Conservation (phyloP, 306 rosid species). For the Ammopiptanthus mongolicus region DNA sequence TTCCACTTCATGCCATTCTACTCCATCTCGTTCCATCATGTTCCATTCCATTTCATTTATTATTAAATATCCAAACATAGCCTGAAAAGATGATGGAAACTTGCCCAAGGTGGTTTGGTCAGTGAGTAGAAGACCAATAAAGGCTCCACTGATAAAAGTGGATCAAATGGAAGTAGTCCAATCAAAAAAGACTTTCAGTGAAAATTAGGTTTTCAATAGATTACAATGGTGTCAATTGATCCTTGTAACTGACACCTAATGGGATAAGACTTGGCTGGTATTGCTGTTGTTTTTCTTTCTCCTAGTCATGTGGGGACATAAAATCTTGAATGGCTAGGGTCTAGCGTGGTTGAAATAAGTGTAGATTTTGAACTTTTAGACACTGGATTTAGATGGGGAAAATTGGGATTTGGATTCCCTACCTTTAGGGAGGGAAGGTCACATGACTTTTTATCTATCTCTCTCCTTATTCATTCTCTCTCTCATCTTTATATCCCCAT, state of each 20-base stretch:
- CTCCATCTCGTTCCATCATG: too few relatives aligned
- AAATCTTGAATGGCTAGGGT: not conserved
- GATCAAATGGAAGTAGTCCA: not conserved
- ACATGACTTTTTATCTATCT: too few relatives aligned
- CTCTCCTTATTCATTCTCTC: too few relatives aligned
- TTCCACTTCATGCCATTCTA: too few relatives aligned
- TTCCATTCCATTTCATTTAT: too few relatives aligned
- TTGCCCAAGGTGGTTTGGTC: not conserved
- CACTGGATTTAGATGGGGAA: too few relatives aligned
- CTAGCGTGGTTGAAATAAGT: not conserved
- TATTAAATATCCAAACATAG: too few relatives aligned
- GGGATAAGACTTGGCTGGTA: not conserved
- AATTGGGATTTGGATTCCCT: too few relatives aligned
- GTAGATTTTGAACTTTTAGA: too few relatives aligned
- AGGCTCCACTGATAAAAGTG: not conserved
- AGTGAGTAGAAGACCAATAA: not conserved
- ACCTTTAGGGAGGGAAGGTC: too few relatives aligned
- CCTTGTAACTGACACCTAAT: not conserved
- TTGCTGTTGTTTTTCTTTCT: not conserved
- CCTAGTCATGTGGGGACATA: not conserved
- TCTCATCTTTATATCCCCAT: too few relatives aligned
- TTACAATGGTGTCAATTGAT: not conserved
- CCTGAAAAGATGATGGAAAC: not conserved
- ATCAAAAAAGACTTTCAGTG: not conserved
- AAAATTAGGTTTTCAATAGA: not conserved